A percentile compares a stretch with the other conserved stretches of the same genome.
These are phyloP conservation scores for Vaccinium macrocarpon DNA, from an alignment of 148 eudicot genomes.

Conservation along the genomic window DNA sequence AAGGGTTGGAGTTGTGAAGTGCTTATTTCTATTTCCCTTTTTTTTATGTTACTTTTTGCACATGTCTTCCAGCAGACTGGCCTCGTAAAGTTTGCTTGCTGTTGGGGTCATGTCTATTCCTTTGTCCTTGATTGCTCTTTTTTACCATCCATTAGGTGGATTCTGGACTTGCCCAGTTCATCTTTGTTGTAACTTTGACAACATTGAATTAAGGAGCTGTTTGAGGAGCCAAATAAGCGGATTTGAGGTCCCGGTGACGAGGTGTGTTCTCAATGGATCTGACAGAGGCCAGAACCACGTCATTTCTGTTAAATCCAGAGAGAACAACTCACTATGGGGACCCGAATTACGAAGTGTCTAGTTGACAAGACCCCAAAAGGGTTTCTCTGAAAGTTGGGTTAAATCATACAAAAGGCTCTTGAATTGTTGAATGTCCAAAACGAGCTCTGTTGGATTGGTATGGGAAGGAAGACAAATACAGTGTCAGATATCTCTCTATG, in stretches of 20 bases:
- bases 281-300: too few species aligned
- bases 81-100: constrained; percentile 63
- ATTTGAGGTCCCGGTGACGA: too few species aligned
- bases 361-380: not conserved
- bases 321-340: too few species aligned
- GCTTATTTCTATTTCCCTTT: constrained; percentile 15
- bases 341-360: not conserved
- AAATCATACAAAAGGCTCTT: not conserved
- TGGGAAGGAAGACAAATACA: not conserved
- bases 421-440: constrained; percentile 6
- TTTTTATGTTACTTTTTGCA: constrained; percentile 42
- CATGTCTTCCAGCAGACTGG: constrained; percentile 48
- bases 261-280: too few species aligned
- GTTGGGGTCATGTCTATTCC: constrained; percentile 51
- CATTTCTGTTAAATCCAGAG: too few species aligned
- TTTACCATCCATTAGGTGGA: not conserved
- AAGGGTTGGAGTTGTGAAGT: constrained; percentile 19
- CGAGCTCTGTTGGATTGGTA: not conserved
- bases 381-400: not conserved
- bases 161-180: not conserved
- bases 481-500: not conserved
- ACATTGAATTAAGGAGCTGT: not conserved
- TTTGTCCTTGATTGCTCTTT: constrained; percentile 8
- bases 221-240: not conserved
- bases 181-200: not conserved